Percentiles rank a stretch among this genome's conserved stretches.
These are phyloP conservation scores for Plasmodium cynomolgi DNA, from an alignment of 169 alveolate species.

Conservation along the genomic window DNA sequence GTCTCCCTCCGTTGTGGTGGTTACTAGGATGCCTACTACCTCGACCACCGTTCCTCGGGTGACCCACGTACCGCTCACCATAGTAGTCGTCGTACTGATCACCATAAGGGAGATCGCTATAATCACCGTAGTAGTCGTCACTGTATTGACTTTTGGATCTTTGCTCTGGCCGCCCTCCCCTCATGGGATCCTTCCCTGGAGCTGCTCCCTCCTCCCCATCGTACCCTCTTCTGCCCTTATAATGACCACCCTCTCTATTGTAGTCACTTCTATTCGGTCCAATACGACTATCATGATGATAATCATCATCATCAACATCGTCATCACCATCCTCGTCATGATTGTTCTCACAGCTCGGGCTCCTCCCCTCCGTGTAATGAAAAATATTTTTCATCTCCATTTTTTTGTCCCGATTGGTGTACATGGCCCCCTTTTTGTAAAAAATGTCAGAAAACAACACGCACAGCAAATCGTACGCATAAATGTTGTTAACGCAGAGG, in stretches of 20 bases:
- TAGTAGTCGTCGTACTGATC: not conserved
- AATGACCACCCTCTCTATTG: not conserved
- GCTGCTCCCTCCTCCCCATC: not conserved
- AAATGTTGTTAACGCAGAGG: slow-evolving; percentile 56
- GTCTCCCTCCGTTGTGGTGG: not conserved
- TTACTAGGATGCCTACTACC: not conserved
- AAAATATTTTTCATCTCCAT: slow-evolving; percentile 67
- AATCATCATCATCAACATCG: not conserved
- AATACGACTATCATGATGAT: not conserved
- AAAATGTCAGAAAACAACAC: slow-evolving; percentile 71
- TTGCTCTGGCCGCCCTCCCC: not conserved
- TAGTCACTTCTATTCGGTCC: not conserved
- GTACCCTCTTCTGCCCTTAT: not conserved
- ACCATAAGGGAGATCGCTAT: not conserved
- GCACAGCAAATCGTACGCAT: slow-evolving; percentile 73
- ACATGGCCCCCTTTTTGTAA: slow-evolving; percentile 60
- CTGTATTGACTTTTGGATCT: not conserved
- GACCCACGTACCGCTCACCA: not conserved
- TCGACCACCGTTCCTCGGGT: not conserved
- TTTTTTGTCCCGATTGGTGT: slow-evolving; percentile 63
- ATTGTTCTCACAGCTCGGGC: not conserved
- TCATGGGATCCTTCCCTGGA: not conserved
- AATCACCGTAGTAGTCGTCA: not conserved
- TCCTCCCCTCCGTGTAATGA: slow-evolving; percentile 11
- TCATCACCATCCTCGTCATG: slow-evolving; percentile 1